A percentile compares a stretch with the other conserved stretches of the same genome.
Evolutionary conservation across 2,329 filamentous ascomycete genomes (phyloP).

Genomic region (Botrytis pseudocinerea): DNA sequence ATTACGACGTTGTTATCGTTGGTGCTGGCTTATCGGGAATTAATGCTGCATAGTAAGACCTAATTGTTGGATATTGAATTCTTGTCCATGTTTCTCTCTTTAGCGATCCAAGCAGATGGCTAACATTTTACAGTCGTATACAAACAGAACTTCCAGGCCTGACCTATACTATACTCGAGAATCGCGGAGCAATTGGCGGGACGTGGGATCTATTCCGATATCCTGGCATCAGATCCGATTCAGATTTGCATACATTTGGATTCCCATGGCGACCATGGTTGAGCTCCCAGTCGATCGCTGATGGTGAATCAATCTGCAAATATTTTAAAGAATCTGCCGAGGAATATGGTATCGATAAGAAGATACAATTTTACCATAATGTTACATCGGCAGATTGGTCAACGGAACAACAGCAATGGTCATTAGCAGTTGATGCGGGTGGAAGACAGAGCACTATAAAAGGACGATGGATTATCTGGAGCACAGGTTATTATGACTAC

Average conservation of each 20-base stretch:
- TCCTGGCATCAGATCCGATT: conserved; percentile 67
- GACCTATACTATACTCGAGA: conserved; percentile 68
- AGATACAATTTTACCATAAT: conserved; percentile 55
- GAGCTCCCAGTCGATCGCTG: conserved; percentile 51
- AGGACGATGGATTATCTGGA: conserved; percentile 56
- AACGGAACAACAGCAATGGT: conserved; percentile 55
- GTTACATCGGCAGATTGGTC: conserved; percentile 56
- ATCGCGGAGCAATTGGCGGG: conserved; percentile 65
- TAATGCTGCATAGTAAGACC: conserved; percentile 62
- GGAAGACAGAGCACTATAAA: conserved; percentile 39
- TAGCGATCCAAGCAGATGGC: neutral
- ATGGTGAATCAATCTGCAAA: conserved; percentile 52
- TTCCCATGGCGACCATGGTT: conserved; percentile 73
- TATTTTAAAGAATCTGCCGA: conserved; percentile 56
- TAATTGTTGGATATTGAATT: neutral
- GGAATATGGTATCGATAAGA: conserved; percentile 54
- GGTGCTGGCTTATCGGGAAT: conserved; percentile 76
- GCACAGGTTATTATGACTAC: conserved; percentile 68
- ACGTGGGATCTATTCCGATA: conserved; percentile 81
- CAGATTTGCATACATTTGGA: conserved; percentile 61
- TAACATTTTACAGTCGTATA: conserved; percentile 46
- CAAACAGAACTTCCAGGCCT: conserved; percentile 56
- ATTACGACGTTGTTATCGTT: conserved; percentile 61
- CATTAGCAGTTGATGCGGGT: conserved; percentile 45
- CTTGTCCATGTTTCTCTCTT: neutral